phyloP scores from a whole-genome alignment of 108 stramenopile genomes.

The Conticribra guillardii region DNA sequence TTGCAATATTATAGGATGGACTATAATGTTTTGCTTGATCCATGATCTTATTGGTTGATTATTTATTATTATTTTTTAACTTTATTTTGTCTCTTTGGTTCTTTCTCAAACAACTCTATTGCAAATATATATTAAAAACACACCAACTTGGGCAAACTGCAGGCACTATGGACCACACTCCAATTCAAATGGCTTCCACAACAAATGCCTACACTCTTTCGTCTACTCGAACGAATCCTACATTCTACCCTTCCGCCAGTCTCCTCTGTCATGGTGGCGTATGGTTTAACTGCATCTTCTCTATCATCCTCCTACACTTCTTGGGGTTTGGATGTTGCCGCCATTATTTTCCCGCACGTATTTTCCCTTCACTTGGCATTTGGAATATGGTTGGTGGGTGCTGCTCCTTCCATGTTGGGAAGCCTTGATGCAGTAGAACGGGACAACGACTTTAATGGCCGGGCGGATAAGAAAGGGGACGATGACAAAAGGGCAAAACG shows the following conservation, averaged over 20 bases:
- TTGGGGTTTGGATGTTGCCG: constrained; percentile 57
- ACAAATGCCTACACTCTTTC: constrained; percentile 50
- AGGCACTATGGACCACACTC: constrained; percentile 63
- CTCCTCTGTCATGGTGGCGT: constrained; percentile 51
- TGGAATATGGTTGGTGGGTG: constrained; percentile 59
- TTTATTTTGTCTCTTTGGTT: too few species aligned
- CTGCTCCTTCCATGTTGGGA: constrained; percentile 30
- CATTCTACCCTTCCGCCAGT: constrained; percentile 63
- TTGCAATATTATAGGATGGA: too few species aligned
- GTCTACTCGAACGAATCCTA: constrained; percentile 53
- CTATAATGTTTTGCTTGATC: not conserved
- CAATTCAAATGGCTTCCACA: constrained; percentile 62
- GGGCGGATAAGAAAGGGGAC: constrained; percentile 12
- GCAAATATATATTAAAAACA: too few species aligned
- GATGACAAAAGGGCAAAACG: constrained; percentile 7
- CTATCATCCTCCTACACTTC: constrained; percentile 26
- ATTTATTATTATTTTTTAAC: too few species aligned
- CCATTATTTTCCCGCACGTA: constrained; percentile 51
- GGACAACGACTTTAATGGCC: constrained; percentile 7
- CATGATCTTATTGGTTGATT: too few species aligned
- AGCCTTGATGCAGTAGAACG: not conserved
- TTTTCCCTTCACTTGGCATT: constrained; percentile 59
- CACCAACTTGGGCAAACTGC: not conserved
- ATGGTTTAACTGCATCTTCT: constrained; percentile 20
- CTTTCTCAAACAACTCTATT: too few species aligned